Percentiles rank a stretch among this genome's conserved stretches.
Evolutionary conservation across 2,329 filamentous ascomycete genomes (phyloP).

Genomic region (Simplicillium aogashimaense): DNA sequence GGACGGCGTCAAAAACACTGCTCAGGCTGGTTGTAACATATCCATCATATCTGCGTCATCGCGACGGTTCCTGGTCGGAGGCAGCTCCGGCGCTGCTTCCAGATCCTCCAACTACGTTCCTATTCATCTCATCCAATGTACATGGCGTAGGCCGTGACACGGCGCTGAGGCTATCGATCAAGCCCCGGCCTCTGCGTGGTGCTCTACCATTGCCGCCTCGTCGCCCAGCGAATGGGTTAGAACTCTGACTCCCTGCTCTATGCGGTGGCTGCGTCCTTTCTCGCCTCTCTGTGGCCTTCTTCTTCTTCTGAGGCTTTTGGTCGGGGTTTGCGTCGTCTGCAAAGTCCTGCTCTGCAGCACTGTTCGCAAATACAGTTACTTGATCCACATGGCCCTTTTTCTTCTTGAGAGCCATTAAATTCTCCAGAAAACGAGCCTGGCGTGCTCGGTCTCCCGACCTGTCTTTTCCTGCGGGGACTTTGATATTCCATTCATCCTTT

Average conservation of each 20-base stretch:
- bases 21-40: no score
- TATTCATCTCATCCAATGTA: no score
- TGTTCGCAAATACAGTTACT: constrained; percentile 48
- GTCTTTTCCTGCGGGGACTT: constrained; percentile 33
- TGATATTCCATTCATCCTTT: constrained; percentile 31
- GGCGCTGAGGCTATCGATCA: no score
- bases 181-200: constrained; percentile 4
- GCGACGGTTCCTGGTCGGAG: no score
- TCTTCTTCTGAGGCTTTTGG: constrained; percentile 13
- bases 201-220: constrained; percentile 1
- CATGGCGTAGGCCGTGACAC: no score
- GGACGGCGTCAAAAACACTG: no score
- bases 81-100: no score
- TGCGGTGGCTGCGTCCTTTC: background rate
- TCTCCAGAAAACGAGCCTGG: constrained; percentile 51
- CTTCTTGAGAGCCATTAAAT: constrained; percentile 54
- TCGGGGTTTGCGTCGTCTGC: constrained; percentile 31
- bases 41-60: no score
- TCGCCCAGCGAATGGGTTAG: background rate
- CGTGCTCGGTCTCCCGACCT: constrained; percentile 36
- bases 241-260: constrained; percentile 2
- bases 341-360: constrained; percentile 29
- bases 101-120: no score
- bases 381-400: constrained; percentile 54
- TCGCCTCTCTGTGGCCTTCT: background rate